Evolutionary conservation across 2,329 filamentous ascomycete species (phyloP).

Genomic region (Ceratocystis eucalypticola): DNA sequence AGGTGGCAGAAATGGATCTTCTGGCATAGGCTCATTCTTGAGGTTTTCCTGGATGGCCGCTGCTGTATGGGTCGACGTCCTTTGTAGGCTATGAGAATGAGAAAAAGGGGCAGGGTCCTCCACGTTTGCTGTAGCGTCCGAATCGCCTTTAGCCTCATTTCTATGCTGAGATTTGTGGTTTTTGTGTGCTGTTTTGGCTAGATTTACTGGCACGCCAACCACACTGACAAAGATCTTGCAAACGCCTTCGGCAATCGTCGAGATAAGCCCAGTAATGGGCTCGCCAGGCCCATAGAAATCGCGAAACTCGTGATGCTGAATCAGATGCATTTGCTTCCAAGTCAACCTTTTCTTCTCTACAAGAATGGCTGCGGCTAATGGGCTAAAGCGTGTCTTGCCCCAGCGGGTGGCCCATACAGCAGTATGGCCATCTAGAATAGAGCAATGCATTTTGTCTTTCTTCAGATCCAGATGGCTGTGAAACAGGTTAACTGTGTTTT

Average conservation of each 20-base stretch:
- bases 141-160: neutral
- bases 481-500: slow-evolving; percentile 55
- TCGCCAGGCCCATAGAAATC: slow-evolving; percentile 65
- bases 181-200: slow-evolving; percentile 45
- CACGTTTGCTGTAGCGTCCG: neutral
- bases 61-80: slow-evolving; percentile 5
- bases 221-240: slow-evolving; percentile 15
- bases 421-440: slow-evolving; percentile 46
- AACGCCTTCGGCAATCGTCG: slow-evolving; percentile 11
- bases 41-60: slow-evolving; percentile 20
- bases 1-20: slow-evolving; percentile 7
- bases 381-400: slow-evolving; percentile 45
- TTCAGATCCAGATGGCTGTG: slow-evolving; percentile 44
- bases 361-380: slow-evolving; percentile 51
- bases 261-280: slow-evolving; percentile 49
- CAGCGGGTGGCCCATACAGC: slow-evolving; percentile 54
- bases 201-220: slow-evolving; percentile 43
- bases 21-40: slow-evolving; percentile 17
- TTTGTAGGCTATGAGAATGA: neutral
- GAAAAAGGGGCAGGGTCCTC: neutral
- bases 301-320: slow-evolving; percentile 60
- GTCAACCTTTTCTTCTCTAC: slow-evolving; percentile 46
- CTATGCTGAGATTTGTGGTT: slow-evolving; percentile 24
- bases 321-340: slow-evolving; percentile 49
- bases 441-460: slow-evolving; percentile 48